Evolutionary conservation across 257 asterid genomes (phyloP).

Genomic region (Linaria vulgaris): DNA sequence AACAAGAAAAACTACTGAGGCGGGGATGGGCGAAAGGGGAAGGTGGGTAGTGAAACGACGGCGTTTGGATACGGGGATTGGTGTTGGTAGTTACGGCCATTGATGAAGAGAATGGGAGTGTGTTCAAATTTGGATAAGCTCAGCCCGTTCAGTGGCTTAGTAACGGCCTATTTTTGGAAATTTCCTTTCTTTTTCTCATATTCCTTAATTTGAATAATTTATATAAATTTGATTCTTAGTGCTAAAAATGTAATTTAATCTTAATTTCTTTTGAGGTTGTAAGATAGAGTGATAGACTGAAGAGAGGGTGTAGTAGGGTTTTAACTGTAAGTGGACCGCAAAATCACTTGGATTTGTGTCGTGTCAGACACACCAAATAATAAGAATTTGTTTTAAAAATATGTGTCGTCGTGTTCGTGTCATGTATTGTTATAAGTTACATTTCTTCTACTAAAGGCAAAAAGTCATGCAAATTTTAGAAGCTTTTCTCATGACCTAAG

Average conservation of each 20-base stretch:
- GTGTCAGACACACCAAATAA: too few species aligned
- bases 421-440: too few species aligned
- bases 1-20: neutral
- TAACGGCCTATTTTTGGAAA: neutral
- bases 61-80: slow-evolving; percentile 24
- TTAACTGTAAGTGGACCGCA: too few species aligned
- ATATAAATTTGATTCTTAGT: neutral
- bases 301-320: too few species aligned
- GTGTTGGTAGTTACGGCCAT: slow-evolving; percentile 32
- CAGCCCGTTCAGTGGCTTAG: slow-evolving; percentile 1
- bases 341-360: too few species aligned
- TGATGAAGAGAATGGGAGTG: slow-evolving; percentile 19
- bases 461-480: too few species aligned
- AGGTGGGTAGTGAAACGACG: slow-evolving; percentile 26
- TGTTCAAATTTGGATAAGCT: slow-evolving; percentile 21
- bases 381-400: too few species aligned
- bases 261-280: neutral
- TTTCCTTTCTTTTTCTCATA: neutral
- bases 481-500: too few species aligned
- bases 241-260: neutral
- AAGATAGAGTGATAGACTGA: too few species aligned
- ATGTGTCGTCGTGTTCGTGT: too few species aligned
- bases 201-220: neutral
- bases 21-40: slow-evolving; percentile 25
- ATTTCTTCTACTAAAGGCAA: too few species aligned